Evolutionary conservation across 2,329 filamentous ascomycete species (phyloP).

Genomic region (Chalaropsis thielavioides): DNA sequence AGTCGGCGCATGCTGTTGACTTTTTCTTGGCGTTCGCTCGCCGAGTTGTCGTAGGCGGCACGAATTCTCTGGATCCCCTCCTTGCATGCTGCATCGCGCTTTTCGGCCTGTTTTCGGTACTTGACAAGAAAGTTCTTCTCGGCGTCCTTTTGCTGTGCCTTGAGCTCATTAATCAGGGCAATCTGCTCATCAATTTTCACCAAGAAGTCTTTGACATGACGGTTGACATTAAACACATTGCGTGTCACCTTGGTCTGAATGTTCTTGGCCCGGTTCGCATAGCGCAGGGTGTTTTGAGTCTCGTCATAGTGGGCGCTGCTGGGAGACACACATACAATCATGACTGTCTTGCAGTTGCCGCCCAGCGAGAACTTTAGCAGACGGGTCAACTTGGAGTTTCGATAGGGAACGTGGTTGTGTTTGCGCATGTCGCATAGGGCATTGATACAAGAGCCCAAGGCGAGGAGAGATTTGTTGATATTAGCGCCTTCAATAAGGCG

Average conservation of each 20-base stretch:
- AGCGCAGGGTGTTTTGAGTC: constrained; percentile 92
- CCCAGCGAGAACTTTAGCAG: constrained; percentile 93
- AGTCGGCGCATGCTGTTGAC: constrained; percentile 67
- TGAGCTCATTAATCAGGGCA: constrained; percentile 88
- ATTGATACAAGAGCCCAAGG: constrained; percentile 93
- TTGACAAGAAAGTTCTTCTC: constrained; percentile 73
- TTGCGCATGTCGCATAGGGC: constrained; percentile 87
- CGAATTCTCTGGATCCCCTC: constrained; percentile 73
- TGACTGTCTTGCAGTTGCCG: constrained; percentile 96
- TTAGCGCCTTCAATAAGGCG: constrained; percentile 87
- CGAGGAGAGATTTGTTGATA: constrained; percentile 96
- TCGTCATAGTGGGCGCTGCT: constrained; percentile 96
- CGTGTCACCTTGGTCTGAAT: constrained; percentile 99
- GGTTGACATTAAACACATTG: constrained; percentile 97
- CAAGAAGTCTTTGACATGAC: constrained; percentile 96
- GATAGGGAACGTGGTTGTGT: constrained; percentile 86
- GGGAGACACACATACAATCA: constrained; percentile 97
- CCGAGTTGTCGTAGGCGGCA: constrained; percentile 68
- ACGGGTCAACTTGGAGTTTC: constrained; percentile 92
- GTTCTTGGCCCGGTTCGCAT: constrained; percentile 96
- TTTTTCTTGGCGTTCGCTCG: constrained; percentile 63
- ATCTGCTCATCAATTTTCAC: constrained; percentile 99
- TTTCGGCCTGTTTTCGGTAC: constrained; percentile 80
- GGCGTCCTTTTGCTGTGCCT: constrained; percentile 79
- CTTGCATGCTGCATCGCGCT: constrained; percentile 57